Conservation (phyloP, 2,329 filamentous ascomycete species). For the Clarireedia paspali region DNA sequence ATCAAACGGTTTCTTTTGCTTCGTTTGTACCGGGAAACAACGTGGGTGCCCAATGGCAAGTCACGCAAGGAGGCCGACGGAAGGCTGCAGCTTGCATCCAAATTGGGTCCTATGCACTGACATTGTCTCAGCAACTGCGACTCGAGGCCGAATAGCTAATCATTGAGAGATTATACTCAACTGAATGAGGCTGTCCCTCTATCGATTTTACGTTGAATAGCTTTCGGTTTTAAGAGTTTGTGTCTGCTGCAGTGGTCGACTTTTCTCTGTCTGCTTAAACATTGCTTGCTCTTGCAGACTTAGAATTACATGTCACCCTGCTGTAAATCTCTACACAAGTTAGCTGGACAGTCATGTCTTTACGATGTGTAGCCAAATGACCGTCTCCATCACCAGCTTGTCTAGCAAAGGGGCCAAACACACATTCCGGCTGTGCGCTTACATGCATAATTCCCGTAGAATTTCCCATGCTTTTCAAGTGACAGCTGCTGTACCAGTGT, state of each 20-base stretch:
- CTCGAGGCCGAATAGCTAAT: slow-evolving; percentile 18
- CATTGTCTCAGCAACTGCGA: slow-evolving; percentile 18
- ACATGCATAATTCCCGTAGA: slow-evolving; percentile 22
- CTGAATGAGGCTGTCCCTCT: neutral
- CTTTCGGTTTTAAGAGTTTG: neutral
- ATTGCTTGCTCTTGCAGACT: too few species aligned
- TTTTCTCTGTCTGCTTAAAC: neutral
- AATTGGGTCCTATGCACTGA: slow-evolving; percentile 17
- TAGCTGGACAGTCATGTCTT: slow-evolving; percentile 6
- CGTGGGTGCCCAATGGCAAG: slow-evolving; percentile 23
- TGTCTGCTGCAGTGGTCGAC: neutral
- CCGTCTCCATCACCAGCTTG: slow-evolving; percentile 7
- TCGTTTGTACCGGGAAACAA: slow-evolving; percentile 26
- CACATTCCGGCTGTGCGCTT: slow-evolving; percentile 19
- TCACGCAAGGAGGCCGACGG: slow-evolving; percentile 21
- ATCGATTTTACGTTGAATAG: neutral
- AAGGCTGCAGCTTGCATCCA: slow-evolving; percentile 17
- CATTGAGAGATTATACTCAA: slow-evolving; percentile 4
- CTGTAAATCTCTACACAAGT: slow-evolving; percentile 1
- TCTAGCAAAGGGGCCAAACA: slow-evolving; percentile 13
- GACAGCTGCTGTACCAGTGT: slow-evolving; percentile 33
- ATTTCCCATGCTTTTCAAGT: slow-evolving; percentile 28
- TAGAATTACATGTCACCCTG: slow-evolving; percentile 4
- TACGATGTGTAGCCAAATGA: slow-evolving; percentile 10
- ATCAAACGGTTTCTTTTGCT: slow-evolving; percentile 12